phyloP scores from a whole-genome alignment of 345 rosid genomes.

The Reutealis trisperma region DNA sequence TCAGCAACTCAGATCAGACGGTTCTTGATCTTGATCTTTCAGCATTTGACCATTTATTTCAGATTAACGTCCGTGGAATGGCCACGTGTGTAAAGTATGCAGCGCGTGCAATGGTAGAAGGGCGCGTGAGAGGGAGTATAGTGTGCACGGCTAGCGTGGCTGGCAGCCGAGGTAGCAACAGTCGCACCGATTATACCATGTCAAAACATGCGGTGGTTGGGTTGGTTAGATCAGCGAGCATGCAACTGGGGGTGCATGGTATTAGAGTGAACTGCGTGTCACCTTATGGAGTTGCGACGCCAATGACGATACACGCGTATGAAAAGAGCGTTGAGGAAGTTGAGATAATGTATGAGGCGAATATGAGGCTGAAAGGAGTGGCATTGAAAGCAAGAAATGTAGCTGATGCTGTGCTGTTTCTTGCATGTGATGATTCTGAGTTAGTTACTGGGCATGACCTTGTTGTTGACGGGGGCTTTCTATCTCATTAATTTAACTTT shows the following conservation, averaged over 20 bases:
- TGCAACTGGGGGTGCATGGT: constrained; percentile 45
- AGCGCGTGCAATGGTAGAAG: constrained; percentile 43
- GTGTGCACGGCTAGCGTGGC: constrained; percentile 40
- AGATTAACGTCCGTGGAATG: constrained; percentile 36
- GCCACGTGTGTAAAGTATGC: constrained; percentile 35
- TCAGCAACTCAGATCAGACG: constrained; percentile 18
- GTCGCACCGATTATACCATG: constrained; percentile 32
- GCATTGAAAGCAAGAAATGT: constrained; percentile 26
- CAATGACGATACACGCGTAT: neutral
- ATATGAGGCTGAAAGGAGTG: constrained; percentile 28
- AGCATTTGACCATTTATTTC: constrained; percentile 21
- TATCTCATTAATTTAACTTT: neutral
- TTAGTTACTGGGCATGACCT: constrained; percentile 42
- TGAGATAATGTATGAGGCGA: constrained; percentile 22
- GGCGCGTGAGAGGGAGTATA: constrained; percentile 38
- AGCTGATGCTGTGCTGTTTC: constrained; percentile 47
- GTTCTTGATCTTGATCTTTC: constrained; percentile 28
- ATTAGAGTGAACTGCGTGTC: constrained; percentile 50
- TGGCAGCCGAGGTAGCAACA: neutral
- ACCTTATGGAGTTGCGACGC: constrained; percentile 34
- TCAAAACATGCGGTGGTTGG: constrained; percentile 48
- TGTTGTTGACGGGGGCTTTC: constrained; percentile 36
- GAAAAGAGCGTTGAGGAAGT: constrained; percentile 16
- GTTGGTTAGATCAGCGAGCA: constrained; percentile 38
- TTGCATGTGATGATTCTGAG: constrained; percentile 35